phyloP scores from a whole-genome alignment of 2,329 filamentous ascomycete genomes.

The Botrytis sinoallii region DNA sequence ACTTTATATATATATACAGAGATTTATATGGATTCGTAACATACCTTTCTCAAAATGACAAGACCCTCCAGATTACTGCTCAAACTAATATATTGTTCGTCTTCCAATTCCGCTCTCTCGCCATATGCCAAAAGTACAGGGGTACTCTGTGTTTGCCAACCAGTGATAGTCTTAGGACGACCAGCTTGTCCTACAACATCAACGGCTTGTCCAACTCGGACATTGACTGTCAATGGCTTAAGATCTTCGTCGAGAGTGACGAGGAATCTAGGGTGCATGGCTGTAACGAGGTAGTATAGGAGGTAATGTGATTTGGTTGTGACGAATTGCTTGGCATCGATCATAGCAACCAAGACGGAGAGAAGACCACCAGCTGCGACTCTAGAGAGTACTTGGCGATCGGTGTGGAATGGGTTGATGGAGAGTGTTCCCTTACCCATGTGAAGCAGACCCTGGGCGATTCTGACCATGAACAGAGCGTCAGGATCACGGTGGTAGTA shows the following conservation, averaged over 20 bases:
- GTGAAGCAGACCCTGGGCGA: conserved; percentile 93
- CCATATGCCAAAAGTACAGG: conserved; percentile 92
- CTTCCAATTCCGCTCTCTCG: conserved; percentile 92
- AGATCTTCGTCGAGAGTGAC: conserved; percentile 94
- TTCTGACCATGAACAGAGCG: conserved; percentile 97
- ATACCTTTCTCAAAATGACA: conserved; percentile 94
- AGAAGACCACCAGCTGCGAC: conserved; percentile 88
- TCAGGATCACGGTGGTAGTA: conserved; percentile 98
- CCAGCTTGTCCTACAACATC: conserved; percentile 97
- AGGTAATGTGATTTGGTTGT: conserved; percentile 76
- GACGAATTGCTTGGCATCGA: conserved; percentile 87
- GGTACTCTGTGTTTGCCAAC: conserved; percentile 99
- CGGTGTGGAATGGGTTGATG: conserved; percentile 98
- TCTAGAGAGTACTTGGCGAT: conserved; percentile 89
- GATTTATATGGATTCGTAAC: conserved; percentile 31
- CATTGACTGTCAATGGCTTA: conserved; percentile 90
- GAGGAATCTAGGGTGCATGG: conserved; percentile 95
- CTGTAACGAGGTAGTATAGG: conserved; percentile 93
- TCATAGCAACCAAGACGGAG: conserved; percentile 86
- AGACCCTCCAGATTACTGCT: conserved; percentile 90
- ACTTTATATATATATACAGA: background rate
- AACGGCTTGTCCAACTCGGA: conserved; percentile 94
- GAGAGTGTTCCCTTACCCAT: conserved; percentile 99
- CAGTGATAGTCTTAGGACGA: conserved; percentile 96
- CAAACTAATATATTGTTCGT: conserved; percentile 93